Evolutionary conservation across 2,329 filamentous ascomycete genomes (phyloP).

Genomic region (Colletotrichum cuscutae): DNA sequence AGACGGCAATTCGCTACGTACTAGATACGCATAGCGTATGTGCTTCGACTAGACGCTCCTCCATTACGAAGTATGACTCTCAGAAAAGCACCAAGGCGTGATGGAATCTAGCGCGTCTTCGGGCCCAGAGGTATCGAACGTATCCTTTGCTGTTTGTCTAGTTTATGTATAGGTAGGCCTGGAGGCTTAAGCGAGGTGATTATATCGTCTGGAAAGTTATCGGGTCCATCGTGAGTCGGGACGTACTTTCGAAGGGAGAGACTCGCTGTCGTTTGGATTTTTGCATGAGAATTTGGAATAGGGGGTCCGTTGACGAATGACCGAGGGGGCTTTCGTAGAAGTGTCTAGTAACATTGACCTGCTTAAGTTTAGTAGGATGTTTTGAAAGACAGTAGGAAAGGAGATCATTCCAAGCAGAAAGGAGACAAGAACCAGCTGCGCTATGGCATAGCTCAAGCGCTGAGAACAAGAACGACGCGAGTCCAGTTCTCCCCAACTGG

Average conservation of each 20-base stretch:
- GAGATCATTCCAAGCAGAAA: not conserved
- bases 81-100: not conserved
- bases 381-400: not conserved
- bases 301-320: not conserved
- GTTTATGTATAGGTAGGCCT: not conserved
- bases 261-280: not conserved
- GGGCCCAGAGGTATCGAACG: not conserved
- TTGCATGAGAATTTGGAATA: not conserved
- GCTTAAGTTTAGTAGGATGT: not conserved
- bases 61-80: too few relatives aligned
- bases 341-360: not conserved
- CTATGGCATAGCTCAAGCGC: too few relatives aligned
- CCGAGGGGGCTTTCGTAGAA: not conserved
- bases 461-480: not conserved
- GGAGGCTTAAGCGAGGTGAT: not conserved
- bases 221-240: not conserved
- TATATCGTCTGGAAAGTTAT: not conserved
- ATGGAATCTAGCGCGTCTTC: not conserved
- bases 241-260: not conserved
- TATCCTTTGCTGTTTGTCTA: not conserved
- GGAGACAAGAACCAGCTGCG: not conserved
- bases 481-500: not conserved
- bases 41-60: too few relatives aligned
- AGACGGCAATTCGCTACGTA: too few relatives aligned
- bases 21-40: too few relatives aligned